Evolutionary conservation across 2,329 filamentous ascomycete species (phyloP).

Genomic region (Fusarium sp.): DNA sequence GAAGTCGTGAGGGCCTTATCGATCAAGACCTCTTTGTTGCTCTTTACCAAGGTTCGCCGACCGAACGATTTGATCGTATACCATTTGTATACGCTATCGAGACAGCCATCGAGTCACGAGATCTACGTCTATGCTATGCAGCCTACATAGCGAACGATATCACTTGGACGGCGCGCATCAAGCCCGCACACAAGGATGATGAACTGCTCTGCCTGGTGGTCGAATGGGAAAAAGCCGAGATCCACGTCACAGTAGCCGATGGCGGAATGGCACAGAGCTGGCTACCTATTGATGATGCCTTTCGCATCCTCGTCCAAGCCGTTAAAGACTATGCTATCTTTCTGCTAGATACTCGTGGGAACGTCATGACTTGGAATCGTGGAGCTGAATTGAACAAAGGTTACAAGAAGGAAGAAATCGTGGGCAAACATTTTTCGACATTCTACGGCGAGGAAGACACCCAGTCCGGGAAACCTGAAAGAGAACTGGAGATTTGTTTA

Average conservation of each 20-base stretch:
- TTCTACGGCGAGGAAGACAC: constrained; percentile 15
- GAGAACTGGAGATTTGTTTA: constrained; percentile 9
- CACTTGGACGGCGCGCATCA: constrained; percentile 9
- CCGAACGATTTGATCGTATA: constrained; percentile 7
- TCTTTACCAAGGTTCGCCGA: background rate
- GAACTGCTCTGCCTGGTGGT: background rate
- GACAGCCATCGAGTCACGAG: background rate
- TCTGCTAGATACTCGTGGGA: constrained; percentile 1
- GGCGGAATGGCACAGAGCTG: background rate
- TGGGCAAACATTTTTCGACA: constrained; percentile 6
- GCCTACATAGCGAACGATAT: background rate
- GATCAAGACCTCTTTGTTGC: constrained; percentile 8
- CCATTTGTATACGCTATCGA: constrained; percentile 5
- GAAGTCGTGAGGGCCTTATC: background rate
- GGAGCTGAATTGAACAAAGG: constrained; percentile 13
- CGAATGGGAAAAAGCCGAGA: background rate
- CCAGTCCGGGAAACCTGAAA: constrained; percentile 1
- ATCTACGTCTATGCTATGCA: constrained; percentile 1
- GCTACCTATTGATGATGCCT: constrained; percentile 8
- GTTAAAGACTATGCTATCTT: constrained; percentile 17
- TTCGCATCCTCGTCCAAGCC: constrained; percentile 6
- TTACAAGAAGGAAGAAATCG: constrained; percentile 6
- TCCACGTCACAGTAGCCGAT: background rate
- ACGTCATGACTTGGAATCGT: constrained; percentile 7
- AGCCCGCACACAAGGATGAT: background rate